Evolutionary conservation across 1,284 basidiomycete species (phyloP).

Genomic region (Apiotrichum sp.): DNA sequence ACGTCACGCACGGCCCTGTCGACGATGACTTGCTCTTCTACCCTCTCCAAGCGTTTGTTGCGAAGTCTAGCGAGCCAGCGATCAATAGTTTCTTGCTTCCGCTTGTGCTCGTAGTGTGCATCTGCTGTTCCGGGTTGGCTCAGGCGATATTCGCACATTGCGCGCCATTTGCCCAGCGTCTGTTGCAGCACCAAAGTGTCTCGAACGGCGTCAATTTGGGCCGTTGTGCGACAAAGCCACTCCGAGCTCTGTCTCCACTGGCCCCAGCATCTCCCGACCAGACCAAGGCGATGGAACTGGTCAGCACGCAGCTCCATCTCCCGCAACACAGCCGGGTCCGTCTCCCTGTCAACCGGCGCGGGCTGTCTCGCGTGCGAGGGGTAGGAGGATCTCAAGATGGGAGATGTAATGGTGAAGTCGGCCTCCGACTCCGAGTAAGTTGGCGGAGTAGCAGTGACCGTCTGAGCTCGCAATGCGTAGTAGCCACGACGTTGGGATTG

Average conservation of each 20-base stretch:
- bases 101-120: slow-evolving; percentile 20
- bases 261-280: slow-evolving; percentile 40
- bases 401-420: slow-evolving; percentile 3
- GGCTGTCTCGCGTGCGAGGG: not conserved
- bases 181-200: slow-evolving; percentile 36
- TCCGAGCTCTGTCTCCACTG: slow-evolving; percentile 35
- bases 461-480: no score
- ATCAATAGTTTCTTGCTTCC: slow-evolving; percentile 17
- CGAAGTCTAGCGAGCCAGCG: slow-evolving; percentile 22
- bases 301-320: slow-evolving; percentile 37
- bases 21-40: slow-evolving; percentile 7
- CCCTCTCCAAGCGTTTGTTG: slow-evolving; percentile 14
- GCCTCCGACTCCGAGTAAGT: slow-evolving; percentile 9
- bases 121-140: slow-evolving; percentile 33
- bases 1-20: slow-evolving; percentile 1
- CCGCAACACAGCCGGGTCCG: slow-evolving; percentile 1
- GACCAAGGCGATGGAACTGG: slow-evolving; percentile 32
- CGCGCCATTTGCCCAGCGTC: slow-evolving; percentile 32
- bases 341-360: not conserved
- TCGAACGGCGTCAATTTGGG: slow-evolving; percentile 37
- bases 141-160: slow-evolving; percentile 19
- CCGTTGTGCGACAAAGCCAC: slow-evolving; percentile 37
- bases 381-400: not conserved
- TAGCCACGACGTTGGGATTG: slow-evolving; percentile 3
- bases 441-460: no score